Conservation (phyloP, 768 basidiomycete genomes). For the Mycena metata region DNA sequence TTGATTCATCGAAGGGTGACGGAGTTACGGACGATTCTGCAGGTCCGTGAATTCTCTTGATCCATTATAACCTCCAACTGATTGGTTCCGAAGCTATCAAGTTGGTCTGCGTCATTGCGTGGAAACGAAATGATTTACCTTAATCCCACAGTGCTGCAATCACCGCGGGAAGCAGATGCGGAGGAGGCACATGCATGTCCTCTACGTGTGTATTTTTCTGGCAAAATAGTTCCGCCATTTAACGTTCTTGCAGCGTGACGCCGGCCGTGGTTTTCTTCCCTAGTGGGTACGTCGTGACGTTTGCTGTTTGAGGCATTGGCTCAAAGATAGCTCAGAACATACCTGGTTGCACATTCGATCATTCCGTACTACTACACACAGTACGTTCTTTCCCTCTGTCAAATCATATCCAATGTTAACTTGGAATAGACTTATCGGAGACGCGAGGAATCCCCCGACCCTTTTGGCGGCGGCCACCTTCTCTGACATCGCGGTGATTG, state of each 20-base stretch:
- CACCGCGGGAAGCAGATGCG: slow-evolving; percentile 72
- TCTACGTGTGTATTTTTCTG: slow-evolving; percentile 62
- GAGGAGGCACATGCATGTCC: slow-evolving; percentile 68
- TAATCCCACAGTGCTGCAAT: slow-evolving; percentile 70
- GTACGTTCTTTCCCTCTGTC: slow-evolving; percentile 6
- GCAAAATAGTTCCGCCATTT: slow-evolving; percentile 1
- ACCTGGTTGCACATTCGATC: slow-evolving; percentile 76
- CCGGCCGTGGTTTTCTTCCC: slow-evolving; percentile 87
- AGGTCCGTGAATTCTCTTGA: slow-evolving; percentile 41
- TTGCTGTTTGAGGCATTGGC: not conserved
- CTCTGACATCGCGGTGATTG: slow-evolving; percentile 81
- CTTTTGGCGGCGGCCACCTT: slow-evolving; percentile 74
- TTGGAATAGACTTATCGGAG: slow-evolving; percentile 69
- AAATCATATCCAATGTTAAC: not conserved
- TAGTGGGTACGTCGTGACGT: not conserved
- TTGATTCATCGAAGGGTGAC: slow-evolving; percentile 23
- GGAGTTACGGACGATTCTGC: slow-evolving; percentile 49
- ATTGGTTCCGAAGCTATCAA: slow-evolving; percentile 68
- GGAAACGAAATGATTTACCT: not conserved
- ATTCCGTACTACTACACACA: slow-evolving; percentile 84
- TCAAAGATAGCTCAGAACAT: slow-evolving; percentile 59
- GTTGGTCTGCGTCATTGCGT: slow-evolving; percentile 48
- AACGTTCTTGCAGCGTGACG: slow-evolving; percentile 58
- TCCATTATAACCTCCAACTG: not conserved
- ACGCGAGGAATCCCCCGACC: slow-evolving; percentile 76